phyloP scores from a whole-genome alignment of 495 filamentous ascomycete species.

The Neurospora sp. region DNA sequence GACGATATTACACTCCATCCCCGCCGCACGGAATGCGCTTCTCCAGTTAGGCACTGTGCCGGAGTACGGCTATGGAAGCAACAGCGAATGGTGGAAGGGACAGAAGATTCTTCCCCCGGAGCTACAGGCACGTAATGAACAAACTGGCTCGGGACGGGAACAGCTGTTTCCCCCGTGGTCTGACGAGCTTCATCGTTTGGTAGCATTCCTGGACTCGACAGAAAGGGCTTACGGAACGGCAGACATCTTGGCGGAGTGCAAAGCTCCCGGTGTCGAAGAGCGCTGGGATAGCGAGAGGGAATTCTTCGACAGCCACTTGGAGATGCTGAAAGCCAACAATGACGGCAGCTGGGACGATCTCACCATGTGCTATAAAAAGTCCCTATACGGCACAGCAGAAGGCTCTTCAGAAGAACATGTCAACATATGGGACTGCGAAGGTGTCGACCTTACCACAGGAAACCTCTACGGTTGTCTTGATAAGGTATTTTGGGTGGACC shows the following conservation, averaged over 20 bases:
- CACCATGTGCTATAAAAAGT: not conserved
- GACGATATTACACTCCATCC: conserved; percentile 76
- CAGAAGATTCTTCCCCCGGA: conserved; percentile 47
- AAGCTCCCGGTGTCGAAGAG: not conserved
- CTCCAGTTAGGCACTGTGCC: conserved; percentile 42
- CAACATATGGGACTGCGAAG: not conserved
- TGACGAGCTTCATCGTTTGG: conserved; percentile 62
- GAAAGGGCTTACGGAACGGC: conserved; percentile 72
- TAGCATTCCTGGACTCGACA: conserved; percentile 76
- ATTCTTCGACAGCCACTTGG: conserved; percentile 13
- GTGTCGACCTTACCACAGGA: not conserved
- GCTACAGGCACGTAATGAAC: conserved; percentile 38
- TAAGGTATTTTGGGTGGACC: conserved; percentile 46
- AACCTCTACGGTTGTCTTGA: conserved; percentile 66
- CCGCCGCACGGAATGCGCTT: conserved; percentile 65
- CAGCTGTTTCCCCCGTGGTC: conserved; percentile 26
- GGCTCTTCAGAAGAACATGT: not conserved
- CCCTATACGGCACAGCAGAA: not conserved
- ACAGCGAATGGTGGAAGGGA: conserved; percentile 82
- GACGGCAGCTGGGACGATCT: not conserved
- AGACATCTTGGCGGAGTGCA: conserved; percentile 32
- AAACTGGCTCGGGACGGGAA: not conserved
- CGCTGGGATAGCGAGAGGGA: conserved; percentile 15
- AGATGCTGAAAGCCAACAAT: not conserved
- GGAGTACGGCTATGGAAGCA: conserved; percentile 51